Conservation (phyloP, 352 stramenopile species). For the Phytophthora tentaculata region DNA sequence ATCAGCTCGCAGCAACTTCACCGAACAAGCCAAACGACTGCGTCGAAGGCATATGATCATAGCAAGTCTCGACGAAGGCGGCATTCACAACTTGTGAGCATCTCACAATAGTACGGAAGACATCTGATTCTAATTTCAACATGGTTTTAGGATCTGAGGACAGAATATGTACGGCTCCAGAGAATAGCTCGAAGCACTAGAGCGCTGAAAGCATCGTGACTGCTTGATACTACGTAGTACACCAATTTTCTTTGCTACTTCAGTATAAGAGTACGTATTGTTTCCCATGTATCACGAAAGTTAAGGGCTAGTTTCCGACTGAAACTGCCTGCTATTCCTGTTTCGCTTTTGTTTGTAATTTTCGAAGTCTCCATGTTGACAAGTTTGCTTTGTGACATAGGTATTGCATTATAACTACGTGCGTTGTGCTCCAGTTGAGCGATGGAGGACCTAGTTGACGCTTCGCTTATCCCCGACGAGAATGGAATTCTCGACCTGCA, state of each 20-base stretch:
- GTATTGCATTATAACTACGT: too few relatives aligned
- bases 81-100: not conserved
- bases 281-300: too few relatives aligned
- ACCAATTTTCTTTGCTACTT: too few relatives aligned
- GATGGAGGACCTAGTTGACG: slow-evolving; percentile 84
- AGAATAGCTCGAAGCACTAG: too few relatives aligned
- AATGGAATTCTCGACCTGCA: slow-evolving; percentile 77
- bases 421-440: too few relatives aligned
- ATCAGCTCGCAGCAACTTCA: slow-evolving; percentile 10
- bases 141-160: not conserved
- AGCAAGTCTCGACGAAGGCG: not conserved
- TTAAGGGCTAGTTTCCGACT: not conserved
- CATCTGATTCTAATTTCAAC: slow-evolving; percentile 1
- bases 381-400: not conserved
- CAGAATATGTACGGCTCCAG: too few relatives aligned
- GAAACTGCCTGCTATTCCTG: slow-evolving; percentile 25
- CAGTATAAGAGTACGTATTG: too few relatives aligned
- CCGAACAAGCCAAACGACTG: slow-evolving; percentile 16
- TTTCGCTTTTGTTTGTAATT: not conserved
- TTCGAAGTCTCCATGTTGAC: not conserved
- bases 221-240: not conserved
- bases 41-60: slow-evolving; percentile 18
- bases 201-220: not conserved
- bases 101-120: too few relatives aligned
- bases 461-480: slow-evolving; percentile 61